Base-by-base conservation (phyloP, 2,329 filamentous ascomycete genomes). In the Verticillium zaregamsianum region DNA sequence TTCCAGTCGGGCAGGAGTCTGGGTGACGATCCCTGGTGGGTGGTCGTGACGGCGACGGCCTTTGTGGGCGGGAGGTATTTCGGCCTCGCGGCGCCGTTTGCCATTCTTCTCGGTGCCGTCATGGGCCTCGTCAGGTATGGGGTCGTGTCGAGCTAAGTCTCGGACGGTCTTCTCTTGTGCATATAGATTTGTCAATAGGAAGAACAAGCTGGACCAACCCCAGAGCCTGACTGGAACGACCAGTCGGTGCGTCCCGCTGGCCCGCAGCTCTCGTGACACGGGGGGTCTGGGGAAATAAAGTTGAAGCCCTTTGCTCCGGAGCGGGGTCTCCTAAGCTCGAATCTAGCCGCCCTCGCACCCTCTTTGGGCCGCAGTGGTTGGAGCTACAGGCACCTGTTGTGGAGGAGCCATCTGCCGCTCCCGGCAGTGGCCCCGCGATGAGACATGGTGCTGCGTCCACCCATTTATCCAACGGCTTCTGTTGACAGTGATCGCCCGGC, bases 11-110 rank as follows among this genome's bases (percentile, higher is more conserved):
- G 86, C 0, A 79, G 76, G 56, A 86, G 82, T 65, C 68, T 89
- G 55, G 85, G 74, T 0, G 76, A 79, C 40, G 86, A 88, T 63
- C 84, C 86, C 1, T 88, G 85, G 84, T 88, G 86, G 83, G 80
- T 88, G 20, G 84, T 87, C 3, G 79, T 88, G 1, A 80, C 85
- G 2, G 82, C 83, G 5, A 54, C 58, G n/a, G 49, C 40, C 15
- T 59, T 59, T 28, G 31, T 59, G 6, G 40, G 40, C n/a, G 58
- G 58, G 14, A 20, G 49, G 28, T 59, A 31, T 8, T 59, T 59
- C 23, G 32, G 32, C n/a, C 9, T 59, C 11, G 49, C 40, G 17
- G 40, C 58, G 3, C 58, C 58, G 1, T 45, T 59, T 14, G 58
- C 58, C 12, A 59, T 59, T 32, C 28, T 59, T 12, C 28, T 59